Conservation (phyloP, 805 yeast genomes). For the fission yeast (Schizosaccharomyces pombe) region DNA sequence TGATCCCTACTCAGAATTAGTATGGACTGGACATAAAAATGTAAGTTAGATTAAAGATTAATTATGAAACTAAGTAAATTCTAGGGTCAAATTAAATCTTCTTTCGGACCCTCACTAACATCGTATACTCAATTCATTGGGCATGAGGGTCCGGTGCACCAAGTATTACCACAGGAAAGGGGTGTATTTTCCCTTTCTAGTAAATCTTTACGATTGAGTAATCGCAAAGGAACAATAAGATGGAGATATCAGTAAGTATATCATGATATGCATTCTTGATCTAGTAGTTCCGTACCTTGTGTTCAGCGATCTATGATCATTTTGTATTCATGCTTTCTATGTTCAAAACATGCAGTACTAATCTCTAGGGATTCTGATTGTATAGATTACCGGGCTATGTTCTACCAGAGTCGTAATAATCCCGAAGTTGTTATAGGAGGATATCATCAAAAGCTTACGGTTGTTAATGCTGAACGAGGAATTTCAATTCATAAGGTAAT, state of each 20-base stretch:
- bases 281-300: not conserved
- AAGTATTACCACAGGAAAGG: constrained; percentile 29
- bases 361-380: constrained; percentile 13
- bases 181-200: constrained; percentile 35
- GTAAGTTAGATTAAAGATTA: constrained; percentile 25
- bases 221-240: constrained; percentile 31
- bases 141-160: constrained; percentile 26
- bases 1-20: constrained; percentile 48
- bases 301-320: not conserved
- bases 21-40: constrained; percentile 62
- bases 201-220: constrained; percentile 28
- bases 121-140: constrained; percentile 38
- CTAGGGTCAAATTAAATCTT: constrained; percentile 21
- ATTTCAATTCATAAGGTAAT: constrained; percentile 13
- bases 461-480: constrained; percentile 18
- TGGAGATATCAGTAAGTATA: constrained; percentile 11
- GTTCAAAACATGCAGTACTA: constrained; percentile 5
- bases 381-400: constrained; percentile 12
- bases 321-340: not conserved
- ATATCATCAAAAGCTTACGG: constrained; percentile 14
- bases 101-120: constrained; percentile 24
- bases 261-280: too few species aligned
- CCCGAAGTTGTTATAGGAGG: constrained; percentile 17
- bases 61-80: not conserved
- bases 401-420: constrained; percentile 13